Evolutionary conservation across 2,329 filamentous ascomycete genomes (phyloP).

Genomic region (Thielaviopsis populi): DNA sequence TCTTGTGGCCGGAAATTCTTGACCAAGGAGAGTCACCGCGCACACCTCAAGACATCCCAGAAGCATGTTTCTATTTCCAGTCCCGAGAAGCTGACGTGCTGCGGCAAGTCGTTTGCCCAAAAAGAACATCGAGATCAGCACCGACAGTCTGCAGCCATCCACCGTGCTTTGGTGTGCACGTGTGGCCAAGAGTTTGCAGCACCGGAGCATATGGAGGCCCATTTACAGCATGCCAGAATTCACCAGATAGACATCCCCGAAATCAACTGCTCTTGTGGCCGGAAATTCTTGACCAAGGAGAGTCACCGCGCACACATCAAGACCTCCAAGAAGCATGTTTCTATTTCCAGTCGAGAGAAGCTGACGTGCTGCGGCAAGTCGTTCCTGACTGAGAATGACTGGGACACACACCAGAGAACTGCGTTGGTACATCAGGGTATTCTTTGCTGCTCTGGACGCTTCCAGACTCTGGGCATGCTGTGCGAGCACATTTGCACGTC

Average conservation of each 20-base stretch:
- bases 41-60: background rate
- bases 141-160: background rate
- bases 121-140: background rate
- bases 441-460: background rate
- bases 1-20: background rate
- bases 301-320: background rate
- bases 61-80: background rate
- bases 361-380: background rate
- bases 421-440: background rate
- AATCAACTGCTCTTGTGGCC: background rate
- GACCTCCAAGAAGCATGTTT: rapidly evolving
- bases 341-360: background rate
- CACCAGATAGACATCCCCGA: background rate
- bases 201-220: background rate
- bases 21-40: background rate
- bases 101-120: background rate
- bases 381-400: background rate
- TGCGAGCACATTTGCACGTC: background rate
- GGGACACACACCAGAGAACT: background rate
- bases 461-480: background rate
- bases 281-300: background rate
- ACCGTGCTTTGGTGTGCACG: background rate
- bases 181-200: background rate
- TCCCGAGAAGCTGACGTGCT: background rate
- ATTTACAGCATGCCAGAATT: background rate